Base-by-base conservation (phyloP, 768 basidiomycete species). In the Tricholoma matsutake region DNA sequence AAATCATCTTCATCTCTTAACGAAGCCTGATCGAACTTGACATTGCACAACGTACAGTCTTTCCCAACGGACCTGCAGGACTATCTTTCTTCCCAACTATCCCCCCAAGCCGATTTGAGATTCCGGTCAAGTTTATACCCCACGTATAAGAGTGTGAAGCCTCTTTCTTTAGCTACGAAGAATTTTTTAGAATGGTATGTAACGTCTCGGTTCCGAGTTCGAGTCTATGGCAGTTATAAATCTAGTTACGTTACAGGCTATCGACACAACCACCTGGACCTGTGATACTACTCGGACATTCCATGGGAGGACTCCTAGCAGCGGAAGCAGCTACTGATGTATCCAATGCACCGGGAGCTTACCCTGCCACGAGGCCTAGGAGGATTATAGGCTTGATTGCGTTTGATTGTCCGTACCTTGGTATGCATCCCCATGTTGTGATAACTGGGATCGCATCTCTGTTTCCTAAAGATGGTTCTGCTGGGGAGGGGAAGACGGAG, bases 371-470 rank as follows among this genome's bases (percentile, higher is more conserved):
- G 2, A 75, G 71, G 59, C 75, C 78, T 0, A 74, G 71, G 34
- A 79, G 83, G 5, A 82, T 85, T 41, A 64, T 84, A 2, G 85
- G 81, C 16, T 67, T 86, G 16, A 64, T 86, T n/a, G 83, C 83
- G 6, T 85, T 84, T 64, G 85, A 86, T 67, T 81, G 80, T 0
- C 85, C 85, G 13, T 85, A 78, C 62, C 77, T 86, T 10, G 84
- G 84, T 5, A 83, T 86, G 82, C 85, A 86, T 61, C 85, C 85
- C 0, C 85, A 85, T 62, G 84, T 86, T 52, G 80, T 85, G 11
- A 70, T 84, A 61, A 82, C 75, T 58, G 85, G 85, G 1, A 77
- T 86, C 39, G 82, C 83, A 4, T 84, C 83, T 3, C 69, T 86
- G 6, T 72, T 85, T n/a, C 76, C 79, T 0, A 78, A 79, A 41